phyloP scores from a whole-genome alignment of 306 rosid genomes.

The Dalbergia cochinchinensis region DNA sequence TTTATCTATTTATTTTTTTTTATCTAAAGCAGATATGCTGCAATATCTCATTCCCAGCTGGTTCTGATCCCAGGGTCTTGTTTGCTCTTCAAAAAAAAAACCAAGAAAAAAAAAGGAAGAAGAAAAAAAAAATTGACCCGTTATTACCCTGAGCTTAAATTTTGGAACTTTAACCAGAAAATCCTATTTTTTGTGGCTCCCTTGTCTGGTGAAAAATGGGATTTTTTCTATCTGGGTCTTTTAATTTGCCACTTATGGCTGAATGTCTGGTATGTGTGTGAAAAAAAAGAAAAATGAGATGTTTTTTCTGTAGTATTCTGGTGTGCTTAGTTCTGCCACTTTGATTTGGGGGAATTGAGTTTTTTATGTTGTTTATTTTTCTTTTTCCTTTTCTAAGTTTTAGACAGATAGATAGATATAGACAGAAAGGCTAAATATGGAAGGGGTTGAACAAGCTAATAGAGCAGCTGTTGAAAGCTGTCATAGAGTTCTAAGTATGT shows the following conservation, averaged over 20 bases:
- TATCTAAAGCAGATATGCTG: slow-evolving; percentile 37
- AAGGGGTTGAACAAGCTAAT: slow-evolving; percentile 86
- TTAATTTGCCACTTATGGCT: slow-evolving; percentile 46
- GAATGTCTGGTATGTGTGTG: slow-evolving; percentile 50
- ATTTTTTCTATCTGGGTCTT: slow-evolving; percentile 51
- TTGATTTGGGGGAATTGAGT: slow-evolving; percentile 37
- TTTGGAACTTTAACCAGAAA: slow-evolving; percentile 42
- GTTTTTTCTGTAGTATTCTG: slow-evolving; percentile 36
- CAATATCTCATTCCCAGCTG: slow-evolving; percentile 46
- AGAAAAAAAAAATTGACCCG: background rate
- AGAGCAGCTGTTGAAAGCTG: slow-evolving; percentile 86
- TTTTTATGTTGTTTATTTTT: background rate
- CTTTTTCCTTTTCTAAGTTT: background rate
- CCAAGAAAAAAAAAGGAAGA: no score
- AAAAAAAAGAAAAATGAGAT: slow-evolving; percentile 24
- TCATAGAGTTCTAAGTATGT: slow-evolving; percentile 71
- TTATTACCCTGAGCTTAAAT: slow-evolving; percentile 35
- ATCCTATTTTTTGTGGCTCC: slow-evolving; percentile 44
- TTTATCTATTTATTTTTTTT: background rate
- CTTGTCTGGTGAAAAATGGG: slow-evolving; percentile 60
- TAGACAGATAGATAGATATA: slow-evolving; percentile 42
- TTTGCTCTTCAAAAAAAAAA: slow-evolving; percentile 17
- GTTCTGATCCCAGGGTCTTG: slow-evolving; percentile 49
- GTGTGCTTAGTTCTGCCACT: slow-evolving; percentile 47
- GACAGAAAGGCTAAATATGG: slow-evolving; percentile 58